Base-by-base conservation (phyloP, 495 filamentous ascomycete genomes). In the Daldinia childiae region DNA sequence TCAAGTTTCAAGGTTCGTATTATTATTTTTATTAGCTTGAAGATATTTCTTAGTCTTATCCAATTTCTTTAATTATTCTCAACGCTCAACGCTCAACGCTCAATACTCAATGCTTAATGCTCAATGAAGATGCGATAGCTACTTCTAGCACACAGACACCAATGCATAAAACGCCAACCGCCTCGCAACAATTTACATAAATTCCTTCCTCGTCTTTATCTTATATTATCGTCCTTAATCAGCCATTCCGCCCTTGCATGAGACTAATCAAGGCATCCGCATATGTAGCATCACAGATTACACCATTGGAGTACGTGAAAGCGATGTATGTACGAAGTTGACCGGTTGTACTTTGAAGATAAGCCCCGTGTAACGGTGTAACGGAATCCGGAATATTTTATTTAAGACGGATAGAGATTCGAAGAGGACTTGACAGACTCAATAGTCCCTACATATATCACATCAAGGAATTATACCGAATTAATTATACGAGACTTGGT, bases 301-400 rank as follows among this genome's bases (percentile, higher is more conserved):
- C 50, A 3, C 50, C 14, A 8, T 54, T 54, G 26, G 24, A 52
- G 48, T 29, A 27, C 48, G n/a, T n/a, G 17, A 45, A 17, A 19
- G 8, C 32, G 17, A 19, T 15, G 17, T 2, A 48, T 52, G 50
- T 29, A 52, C 50, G 57, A 36, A 45, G 41, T 54, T 54, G 56
- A 66, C 64, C 57, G 34, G 55, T 36, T 54, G 21, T n/a, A 2
- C 6, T 60, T 14, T n/a, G n/a, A 26, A 30, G 51, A 62, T 32
- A 51, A 52, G 38, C 19, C 56, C 39, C 6, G 54, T 58, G 55
- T 54, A 54, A 38, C 39, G 12, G 54, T 58, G 55, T 54, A 54
- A 38, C 26, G 3, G 9, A 24, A 24, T 48, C 17, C 9, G 43
- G 9, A 0, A 4, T 48, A 19, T 58, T 54, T 43, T 30, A 55